Base-by-base conservation (phyloP, 2,329 filamentous ascomycete genomes). In the Teratosphaeria zuluensis region DNA sequence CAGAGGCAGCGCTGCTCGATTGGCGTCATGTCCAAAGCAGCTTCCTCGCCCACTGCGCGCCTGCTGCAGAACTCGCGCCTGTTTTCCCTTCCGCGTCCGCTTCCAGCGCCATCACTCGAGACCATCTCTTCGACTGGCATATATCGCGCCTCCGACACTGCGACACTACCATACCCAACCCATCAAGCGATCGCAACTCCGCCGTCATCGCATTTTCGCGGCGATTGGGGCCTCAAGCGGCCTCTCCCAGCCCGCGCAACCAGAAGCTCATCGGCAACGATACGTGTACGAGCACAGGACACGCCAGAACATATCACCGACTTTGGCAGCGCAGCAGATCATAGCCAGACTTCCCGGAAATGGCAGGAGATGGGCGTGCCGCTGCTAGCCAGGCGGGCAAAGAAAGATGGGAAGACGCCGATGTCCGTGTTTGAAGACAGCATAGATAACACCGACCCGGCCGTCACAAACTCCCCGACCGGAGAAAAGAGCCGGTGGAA, bases 181-280 rank as follows among this genome's bases (percentile, higher is more conserved):
- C 83, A 88, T 71, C 89, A 94, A 70, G 84, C 91, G 62, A 88
- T 97, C 70, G 86, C 87, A 14, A 92, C 90, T 0, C 87, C 90
- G 5, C 77, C 81, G 52, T 81, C 84, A 19, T 92, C 91, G 7
- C 81, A 90, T 28, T 77, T 80, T 48, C 84, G 84, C 69, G 92
- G 92, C 38, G 92, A 97, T 70, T 97, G 92, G 92, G 92, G 92
- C 14, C 78, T 96, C 67, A 97, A 97, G 77, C 81, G 92, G 58
- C 81, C 90, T 1, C 78, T 97, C 5, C 92, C 92, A 1, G 76
- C 87, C 8, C 87, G 87, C 71, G 85, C 87, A 2, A 92, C 90
- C 4, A 83, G 84, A 21, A 85, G 84, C 6, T 77, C 74, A 52
- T 86, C 85, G n/a, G 89, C 91, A 9, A 79, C 89, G 55, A 82